Evolutionary conservation across 495 filamentous ascomycete genomes (phyloP).

Genomic region (Aspergillus campestris): DNA sequence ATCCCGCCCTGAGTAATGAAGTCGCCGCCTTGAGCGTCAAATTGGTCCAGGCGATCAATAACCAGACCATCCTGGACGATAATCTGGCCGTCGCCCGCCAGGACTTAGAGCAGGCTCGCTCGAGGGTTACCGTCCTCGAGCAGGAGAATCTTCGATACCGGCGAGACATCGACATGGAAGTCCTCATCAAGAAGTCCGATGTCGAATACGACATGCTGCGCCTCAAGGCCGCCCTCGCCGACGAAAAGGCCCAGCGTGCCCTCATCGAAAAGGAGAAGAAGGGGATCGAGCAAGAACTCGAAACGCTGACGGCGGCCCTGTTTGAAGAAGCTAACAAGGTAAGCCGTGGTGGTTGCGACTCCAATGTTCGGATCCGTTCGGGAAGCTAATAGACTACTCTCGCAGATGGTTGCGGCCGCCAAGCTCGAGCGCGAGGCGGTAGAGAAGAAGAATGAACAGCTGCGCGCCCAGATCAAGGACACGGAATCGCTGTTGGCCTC

Average conservation of each 20-base stretch:
- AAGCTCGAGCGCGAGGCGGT: constrained; percentile 65
- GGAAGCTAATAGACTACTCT: constrained; percentile 17
- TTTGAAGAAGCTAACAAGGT: constrained; percentile 94
- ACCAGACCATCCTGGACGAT: constrained; percentile 90
- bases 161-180: constrained; percentile 59
- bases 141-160: constrained; percentile 57
- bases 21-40: constrained; percentile 90
- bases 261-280: constrained; percentile 63
- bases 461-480: constrained; percentile 69
- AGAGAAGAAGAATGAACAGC: constrained; percentile 70
- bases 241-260: constrained; percentile 51
- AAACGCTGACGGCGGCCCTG: constrained; percentile 77
- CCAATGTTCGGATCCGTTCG: background rate
- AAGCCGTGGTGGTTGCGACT: constrained; percentile 6
- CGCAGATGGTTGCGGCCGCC: constrained; percentile 79
- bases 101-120: constrained; percentile 68
- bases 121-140: constrained; percentile 61
- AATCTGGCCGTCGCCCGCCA: constrained; percentile 71
- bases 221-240: constrained; percentile 55
- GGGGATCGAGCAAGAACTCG: constrained; percentile 72
- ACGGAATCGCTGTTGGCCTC: constrained; percentile 78
- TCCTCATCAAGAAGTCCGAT: constrained; percentile 61
- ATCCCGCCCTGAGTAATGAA: constrained; percentile 78
- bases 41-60: constrained; percentile 93
- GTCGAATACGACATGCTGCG: constrained; percentile 62